Evolutionary conservation across 768 basidiomycete species (phyloP), one percentile per base, ranked within the genome.

Genomic region (Auricularia heimuer): DNA sequence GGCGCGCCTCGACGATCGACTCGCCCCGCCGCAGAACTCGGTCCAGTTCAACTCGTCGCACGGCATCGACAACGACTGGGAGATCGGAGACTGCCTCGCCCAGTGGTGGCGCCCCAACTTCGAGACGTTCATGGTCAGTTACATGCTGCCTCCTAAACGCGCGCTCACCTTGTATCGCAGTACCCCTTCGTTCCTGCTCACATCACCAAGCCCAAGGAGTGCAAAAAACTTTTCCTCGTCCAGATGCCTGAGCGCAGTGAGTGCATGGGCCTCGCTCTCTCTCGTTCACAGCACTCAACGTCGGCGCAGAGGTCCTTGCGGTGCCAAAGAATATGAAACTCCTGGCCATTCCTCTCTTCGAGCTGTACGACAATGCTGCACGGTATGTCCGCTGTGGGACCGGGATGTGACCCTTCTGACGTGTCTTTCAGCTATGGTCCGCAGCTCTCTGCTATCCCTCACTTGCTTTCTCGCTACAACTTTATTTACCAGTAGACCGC

Each of bases 281-380:
- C 65, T 2, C 60, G 61, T 18, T 65, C 16, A 54, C 21, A n/a
- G 42, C 44, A 36, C 24, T 36, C 24, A 37, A 54, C 14, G 56
- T 21, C 63, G 63, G 35, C 65, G 24, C 75, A 98, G 96, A 97
- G 75, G 91, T 96, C 16, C 86, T 99, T 8, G 93, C 94, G 0
- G 95, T 99, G 3, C 97, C 97, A 0, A 92, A 92, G 77, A 99
- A 99, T 75, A 98, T 98, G 96, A 98, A 98, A 73, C 84, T 99
- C 7, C 85, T 96, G 51, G 96, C 95, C 18, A 93, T 98, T 58
- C 97, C 97, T 0, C 80, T 99, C 44, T 98, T 96, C 72, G 97
- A 99, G 76, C 80, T 98, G 14, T 99, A 98, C 73, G 97, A 98
- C 74, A 99, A 99, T 66, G 91, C 94, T 8, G 94, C 96, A 0